Conservation (phyloP, 2,329 filamentous ascomycete species). For the Xylaria sp. region DNA sequence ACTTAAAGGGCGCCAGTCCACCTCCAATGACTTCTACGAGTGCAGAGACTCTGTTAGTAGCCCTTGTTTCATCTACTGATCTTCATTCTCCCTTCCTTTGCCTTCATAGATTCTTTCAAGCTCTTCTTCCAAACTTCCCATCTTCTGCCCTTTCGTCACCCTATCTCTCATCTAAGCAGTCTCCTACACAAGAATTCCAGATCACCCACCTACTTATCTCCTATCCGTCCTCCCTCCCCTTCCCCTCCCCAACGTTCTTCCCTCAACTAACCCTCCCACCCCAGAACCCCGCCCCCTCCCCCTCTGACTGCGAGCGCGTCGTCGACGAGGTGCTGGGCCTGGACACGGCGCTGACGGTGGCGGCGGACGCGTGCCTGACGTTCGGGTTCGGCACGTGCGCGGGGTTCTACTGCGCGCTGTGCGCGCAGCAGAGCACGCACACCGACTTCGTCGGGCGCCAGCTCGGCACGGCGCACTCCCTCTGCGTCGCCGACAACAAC, state of each 20-base stretch:
- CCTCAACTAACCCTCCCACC: background rate
- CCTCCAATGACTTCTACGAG: slow-evolving; percentile 39
- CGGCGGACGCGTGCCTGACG: slow-evolving; percentile 37
- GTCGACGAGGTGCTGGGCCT: slow-evolving; percentile 36
- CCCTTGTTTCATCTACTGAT: background rate
- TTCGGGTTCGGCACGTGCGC: slow-evolving; percentile 41
- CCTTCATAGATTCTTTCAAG: background rate
- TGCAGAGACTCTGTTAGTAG: slow-evolving; percentile 38
- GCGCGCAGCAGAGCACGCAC: slow-evolving; percentile 36
- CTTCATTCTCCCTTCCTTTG: background rate
- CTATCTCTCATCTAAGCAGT: too few species aligned
- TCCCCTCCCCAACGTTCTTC: too few species aligned
- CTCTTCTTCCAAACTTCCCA: background rate
- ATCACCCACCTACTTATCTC: too few species aligned
- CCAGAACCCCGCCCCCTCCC: slow-evolving; percentile 34
- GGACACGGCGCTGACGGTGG: slow-evolving; percentile 34
- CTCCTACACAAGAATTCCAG: background rate
- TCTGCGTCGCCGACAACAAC: slow-evolving; percentile 40
- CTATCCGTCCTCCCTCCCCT: background rate
- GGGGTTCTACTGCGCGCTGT: slow-evolving; percentile 44
- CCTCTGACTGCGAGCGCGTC: slow-evolving; percentile 39
- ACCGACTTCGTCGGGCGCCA: slow-evolving; percentile 42
- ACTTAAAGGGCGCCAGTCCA: slow-evolving; percentile 14
- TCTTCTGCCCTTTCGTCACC: background rate
- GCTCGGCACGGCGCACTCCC: slow-evolving; percentile 36